phyloP scores from a whole-genome alignment of 164 flowering plant species.

The Dillenia turbinata region DNA sequence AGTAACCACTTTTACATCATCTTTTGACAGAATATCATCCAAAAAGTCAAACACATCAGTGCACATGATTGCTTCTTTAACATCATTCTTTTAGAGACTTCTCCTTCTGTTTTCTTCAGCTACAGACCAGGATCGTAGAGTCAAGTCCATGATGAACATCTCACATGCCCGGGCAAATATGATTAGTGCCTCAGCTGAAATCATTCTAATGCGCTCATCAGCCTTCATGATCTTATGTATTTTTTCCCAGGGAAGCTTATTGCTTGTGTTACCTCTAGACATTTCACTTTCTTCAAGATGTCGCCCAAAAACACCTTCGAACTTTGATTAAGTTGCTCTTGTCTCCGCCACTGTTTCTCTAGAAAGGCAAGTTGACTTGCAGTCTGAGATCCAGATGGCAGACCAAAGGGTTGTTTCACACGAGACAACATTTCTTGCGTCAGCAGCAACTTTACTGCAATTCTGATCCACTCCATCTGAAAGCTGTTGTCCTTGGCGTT shows the following conservation, averaged over 20 bases:
- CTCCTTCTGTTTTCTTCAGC: too few species aligned
- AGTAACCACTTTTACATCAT: not conserved
- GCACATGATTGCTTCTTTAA: conserved; percentile 6
- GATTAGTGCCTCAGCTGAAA: conserved; percentile 13
- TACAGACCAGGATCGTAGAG: too few species aligned
- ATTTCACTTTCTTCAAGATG: conserved; percentile 8
- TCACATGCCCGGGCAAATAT: conserved; percentile 16
- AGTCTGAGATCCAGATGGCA: conserved; percentile 8
- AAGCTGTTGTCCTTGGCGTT: not conserved
- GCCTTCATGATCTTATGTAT: conserved; percentile 1
- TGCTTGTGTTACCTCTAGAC: conserved; percentile 4
- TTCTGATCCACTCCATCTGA: not conserved
- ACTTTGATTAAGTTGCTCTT: conserved; percentile 9
- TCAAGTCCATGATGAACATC: conserved; percentile 9
- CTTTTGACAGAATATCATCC: not conserved
- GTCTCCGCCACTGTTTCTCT: conserved; percentile 8
- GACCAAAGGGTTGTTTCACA: conserved; percentile 4
- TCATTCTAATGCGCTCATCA: conserved; percentile 11
- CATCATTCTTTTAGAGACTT: conserved; percentile 6
- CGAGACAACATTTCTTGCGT: not conserved
- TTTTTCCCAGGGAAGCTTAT: not conserved
- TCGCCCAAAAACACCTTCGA: conserved; percentile 6
- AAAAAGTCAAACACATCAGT: not conserved
- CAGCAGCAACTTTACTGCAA: not conserved
- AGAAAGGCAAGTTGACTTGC: conserved; percentile 6